Evolutionary conservation across 345 rosid species (phyloP).

Genomic region (Microcos paniculata): DNA sequence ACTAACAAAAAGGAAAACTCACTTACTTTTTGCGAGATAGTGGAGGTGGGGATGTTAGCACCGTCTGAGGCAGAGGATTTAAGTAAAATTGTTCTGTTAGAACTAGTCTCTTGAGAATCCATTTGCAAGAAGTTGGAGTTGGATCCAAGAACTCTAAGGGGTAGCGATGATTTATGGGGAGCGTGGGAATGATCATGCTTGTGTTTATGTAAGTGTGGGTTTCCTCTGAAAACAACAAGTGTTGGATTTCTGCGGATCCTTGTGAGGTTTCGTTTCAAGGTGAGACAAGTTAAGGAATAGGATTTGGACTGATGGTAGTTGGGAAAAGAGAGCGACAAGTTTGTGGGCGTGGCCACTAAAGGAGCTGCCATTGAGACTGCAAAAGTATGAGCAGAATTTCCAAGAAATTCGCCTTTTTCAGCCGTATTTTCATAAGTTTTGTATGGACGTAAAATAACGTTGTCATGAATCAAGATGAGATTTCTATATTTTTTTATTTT

Average conservation of each 20-base stretch:
- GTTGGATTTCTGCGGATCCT: not conserved
- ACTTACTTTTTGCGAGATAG: slow-evolving; percentile 49
- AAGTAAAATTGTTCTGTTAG: slow-evolving; percentile 27
- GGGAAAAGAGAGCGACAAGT: slow-evolving; percentile 27
- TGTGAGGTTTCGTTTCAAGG: slow-evolving; percentile 4
- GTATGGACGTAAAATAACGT: slow-evolving; percentile 30
- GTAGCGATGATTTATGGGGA: slow-evolving; percentile 2
- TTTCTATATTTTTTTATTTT: not conserved
- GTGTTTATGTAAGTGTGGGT: not conserved
- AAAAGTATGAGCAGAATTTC: slow-evolving; percentile 17
- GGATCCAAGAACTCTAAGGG: slow-evolving; percentile 14
- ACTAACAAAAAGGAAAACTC: not conserved
- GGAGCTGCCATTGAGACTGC: slow-evolving; percentile 46
- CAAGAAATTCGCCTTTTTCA: slow-evolving; percentile 22
- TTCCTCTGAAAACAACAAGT: slow-evolving; percentile 22
- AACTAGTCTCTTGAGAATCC: slow-evolving; percentile 30
- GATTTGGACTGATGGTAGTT: slow-evolving; percentile 19
- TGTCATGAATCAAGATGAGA: not conserved
- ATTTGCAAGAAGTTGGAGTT: slow-evolving; percentile 44
- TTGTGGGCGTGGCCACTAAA: slow-evolving; percentile 27
- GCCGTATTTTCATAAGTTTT: not conserved
- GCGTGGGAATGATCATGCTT: not conserved
- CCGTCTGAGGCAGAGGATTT: slow-evolving; percentile 42
- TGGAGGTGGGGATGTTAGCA: slow-evolving; percentile 44
- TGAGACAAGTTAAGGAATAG: slow-evolving; percentile 13